Percentiles rank a stretch among this genome's conserved stretches.
These are phyloP conservation scores for Amaranthus hypochondriacus DNA, from an alignment of 148 eudicot genomes.

Conservation along the genomic window DNA sequence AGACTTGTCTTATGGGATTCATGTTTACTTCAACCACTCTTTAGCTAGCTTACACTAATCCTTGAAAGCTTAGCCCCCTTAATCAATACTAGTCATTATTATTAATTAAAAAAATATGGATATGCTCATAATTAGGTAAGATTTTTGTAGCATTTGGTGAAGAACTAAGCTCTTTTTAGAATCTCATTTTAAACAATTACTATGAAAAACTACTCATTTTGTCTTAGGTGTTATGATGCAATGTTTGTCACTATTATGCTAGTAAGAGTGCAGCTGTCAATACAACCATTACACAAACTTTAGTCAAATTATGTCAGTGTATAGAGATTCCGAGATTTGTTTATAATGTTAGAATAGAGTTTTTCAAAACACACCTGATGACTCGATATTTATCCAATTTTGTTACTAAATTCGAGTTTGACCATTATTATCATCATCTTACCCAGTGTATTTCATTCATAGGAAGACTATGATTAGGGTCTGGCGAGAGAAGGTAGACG, in stretches of 20 bases:
- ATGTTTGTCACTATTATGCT: conserved; percentile 7
- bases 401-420: too few relatives aligned
- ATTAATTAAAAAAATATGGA: background rate
- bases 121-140: background rate
- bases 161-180: background rate
- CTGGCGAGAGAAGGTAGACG: too few relatives aligned
- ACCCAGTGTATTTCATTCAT: too few relatives aligned
- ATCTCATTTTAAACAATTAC: conserved; percentile 5
- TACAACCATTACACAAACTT: background rate
- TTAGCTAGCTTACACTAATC: background rate
- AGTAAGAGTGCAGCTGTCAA: background rate
- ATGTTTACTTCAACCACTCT: conserved; percentile 13
- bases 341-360: too few relatives aligned
- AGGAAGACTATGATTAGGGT: too few relatives aligned
- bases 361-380: too few relatives aligned
- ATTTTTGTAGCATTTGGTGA: conserved; percentile 2
- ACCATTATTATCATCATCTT: too few relatives aligned
- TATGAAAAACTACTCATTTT: conserved; percentile 3
- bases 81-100: background rate
- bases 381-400: too few relatives aligned
- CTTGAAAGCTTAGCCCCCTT: background rate
- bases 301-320: too few relatives aligned
- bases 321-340: too few relatives aligned
- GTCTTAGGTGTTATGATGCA: conserved; percentile 21
- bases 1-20: conserved; percentile 3